A percentile compares a stretch with the other conserved stretches of the same genome.
phyloP scores from a whole-genome alignment of 1,139 yeast genomes.

The Zygoascus sp. region DNA sequence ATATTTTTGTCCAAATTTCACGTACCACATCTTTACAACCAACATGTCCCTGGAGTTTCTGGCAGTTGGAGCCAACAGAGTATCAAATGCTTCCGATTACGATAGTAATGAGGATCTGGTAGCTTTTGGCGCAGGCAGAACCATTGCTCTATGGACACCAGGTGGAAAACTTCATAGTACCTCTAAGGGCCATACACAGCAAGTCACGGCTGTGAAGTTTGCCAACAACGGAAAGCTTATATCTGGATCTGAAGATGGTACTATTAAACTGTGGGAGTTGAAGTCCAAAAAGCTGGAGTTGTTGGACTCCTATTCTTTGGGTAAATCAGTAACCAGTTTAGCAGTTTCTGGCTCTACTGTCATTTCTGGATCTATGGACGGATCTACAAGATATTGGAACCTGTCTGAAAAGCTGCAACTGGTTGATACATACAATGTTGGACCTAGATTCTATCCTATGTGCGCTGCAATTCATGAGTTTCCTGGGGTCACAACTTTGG shows the following conservation, averaged over 20 bases:
- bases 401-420: constrained; percentile 7
- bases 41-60: constrained; percentile 38
- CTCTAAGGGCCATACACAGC: constrained; percentile 31
- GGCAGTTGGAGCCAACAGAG: constrained; percentile 77
- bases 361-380: constrained; percentile 33
- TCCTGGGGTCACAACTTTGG: constrained; percentile 43
- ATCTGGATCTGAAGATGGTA: constrained; percentile 62
- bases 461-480: constrained; percentile 41
- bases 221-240: constrained; percentile 39
- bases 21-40: neutral
- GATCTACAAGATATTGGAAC: constrained; percentile 52
- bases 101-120: constrained; percentile 40
- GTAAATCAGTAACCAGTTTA: constrained; percentile 49
- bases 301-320: neutral
- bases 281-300: constrained; percentile 3
- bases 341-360: constrained; percentile 28
- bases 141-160: constrained; percentile 78
- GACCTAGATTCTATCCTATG: constrained; percentile 58
- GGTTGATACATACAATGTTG: constrained; percentile 18
- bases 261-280: constrained; percentile 57
- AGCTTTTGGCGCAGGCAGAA: constrained; percentile 73
- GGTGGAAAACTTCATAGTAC: constrained; percentile 33
- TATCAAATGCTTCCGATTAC: constrained; percentile 62
- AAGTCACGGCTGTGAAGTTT: constrained; percentile 34
- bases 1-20: neutral